phyloP scores from a whole-genome alignment of 176 grass and related monocot species.

The Eragrostis nindensis region DNA sequence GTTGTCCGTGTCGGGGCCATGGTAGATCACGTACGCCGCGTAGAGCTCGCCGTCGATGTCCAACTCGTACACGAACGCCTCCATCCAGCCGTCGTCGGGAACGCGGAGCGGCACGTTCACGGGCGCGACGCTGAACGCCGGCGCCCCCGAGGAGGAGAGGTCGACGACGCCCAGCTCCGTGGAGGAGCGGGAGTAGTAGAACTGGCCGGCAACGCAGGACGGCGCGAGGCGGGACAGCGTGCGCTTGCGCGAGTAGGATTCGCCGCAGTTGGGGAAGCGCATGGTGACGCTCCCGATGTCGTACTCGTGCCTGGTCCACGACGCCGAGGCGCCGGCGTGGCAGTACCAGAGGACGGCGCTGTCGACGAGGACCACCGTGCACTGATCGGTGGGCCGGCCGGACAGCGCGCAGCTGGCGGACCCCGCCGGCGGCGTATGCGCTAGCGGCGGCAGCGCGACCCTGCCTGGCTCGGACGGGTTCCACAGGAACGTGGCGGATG shows the following conservation, averaged over 20 bases:
- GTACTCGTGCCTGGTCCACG: not conserved
- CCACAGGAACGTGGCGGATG: constrained; percentile 29
- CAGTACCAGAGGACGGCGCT: constrained; percentile 23
- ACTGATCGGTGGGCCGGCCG: not conserved
- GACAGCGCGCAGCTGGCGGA: not conserved
- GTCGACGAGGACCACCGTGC: constrained; percentile 17
- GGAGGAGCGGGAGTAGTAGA: not conserved
- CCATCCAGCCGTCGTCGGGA: too few species aligned
- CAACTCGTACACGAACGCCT: not conserved
- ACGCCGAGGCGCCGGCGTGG: not conserved
- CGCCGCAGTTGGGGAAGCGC: too few species aligned
- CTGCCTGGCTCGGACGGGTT: not conserved
- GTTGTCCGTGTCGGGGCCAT: not conserved
- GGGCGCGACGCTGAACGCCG: not conserved
- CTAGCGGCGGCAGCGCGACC: not conserved
- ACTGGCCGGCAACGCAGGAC: not conserved
- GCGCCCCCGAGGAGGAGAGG: not conserved
- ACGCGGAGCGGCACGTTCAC: not conserved
- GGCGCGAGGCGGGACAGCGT: not conserved
- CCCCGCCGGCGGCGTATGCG: not conserved
- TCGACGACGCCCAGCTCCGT: not conserved
- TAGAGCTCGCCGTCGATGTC: not conserved
- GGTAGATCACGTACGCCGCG: not conserved
- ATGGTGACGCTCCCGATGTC: not conserved
- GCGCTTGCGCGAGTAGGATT: too few species aligned